Base-by-base conservation (phyloP, 371 early-diverging fungal genomes). In the Mucor piriformis region DNA sequence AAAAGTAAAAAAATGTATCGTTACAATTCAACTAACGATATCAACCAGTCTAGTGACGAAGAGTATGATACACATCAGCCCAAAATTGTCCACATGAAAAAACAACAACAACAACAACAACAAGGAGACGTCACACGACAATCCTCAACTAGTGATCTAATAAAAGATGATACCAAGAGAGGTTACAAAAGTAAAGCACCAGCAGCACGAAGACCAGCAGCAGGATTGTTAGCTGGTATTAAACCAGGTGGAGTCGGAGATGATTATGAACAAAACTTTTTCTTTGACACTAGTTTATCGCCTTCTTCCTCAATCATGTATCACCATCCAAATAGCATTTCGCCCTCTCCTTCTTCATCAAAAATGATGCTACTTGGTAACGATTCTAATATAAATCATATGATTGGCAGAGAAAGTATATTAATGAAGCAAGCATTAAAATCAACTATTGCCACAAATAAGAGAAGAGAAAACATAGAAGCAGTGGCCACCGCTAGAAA, bases 401-500 rank as follows among this genome's bases (percentile, higher is more conserved):
- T 42, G 20, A 32, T 40, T 24, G 40, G 24, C n/a, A 46, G 29
- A 27, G 59, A 59, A 24, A 64, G 65, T 15, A 21, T 54, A 12
- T 24, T 64, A 24, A 55, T 58, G 51, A 64, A 64, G 50, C 24
- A 64, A 21, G 64, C 64, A 20, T 12, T 59, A 24, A 64, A 64
- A 27, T 42, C 38, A 7, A 42, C 38, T 40, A 32, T 34, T 20
- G 38, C 37, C 13, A 18, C 32, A 18, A 66, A 60, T 42, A 73
- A 66, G 37, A 50, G 74, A 55, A 63, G 74, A 49, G 74, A 71
- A 25, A 74, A 69, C 50, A 61, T 74, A n/a, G 73, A 65, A 18
- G 68, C 60, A 47, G 69, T 57, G 8, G 2, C 29, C 3, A 50
- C 25, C 11, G 66, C 57, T 8, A 43, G 53, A 44, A 64, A 65